Base-by-base conservation (phyloP, 2,329 filamentous ascomycete genomes). In the Paraphaeosphaeria sporulosa region DNA sequence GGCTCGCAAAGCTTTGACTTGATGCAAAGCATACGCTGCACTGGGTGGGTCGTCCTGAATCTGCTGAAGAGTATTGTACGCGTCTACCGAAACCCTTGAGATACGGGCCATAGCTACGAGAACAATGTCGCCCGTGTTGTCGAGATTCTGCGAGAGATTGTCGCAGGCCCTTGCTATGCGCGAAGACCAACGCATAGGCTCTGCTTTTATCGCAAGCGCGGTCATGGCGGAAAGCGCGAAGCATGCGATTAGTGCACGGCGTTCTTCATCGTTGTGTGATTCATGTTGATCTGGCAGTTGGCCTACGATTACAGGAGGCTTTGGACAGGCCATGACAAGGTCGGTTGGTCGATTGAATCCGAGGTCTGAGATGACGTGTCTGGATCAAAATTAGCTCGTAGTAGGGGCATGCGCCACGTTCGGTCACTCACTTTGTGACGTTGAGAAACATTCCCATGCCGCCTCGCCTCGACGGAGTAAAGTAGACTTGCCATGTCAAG, bases 101-200 rank as follows among this genome's bases (percentile, higher is more conserved):
- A 71, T 72, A 21, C 76, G 79, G 36, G 79, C 77, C 27, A 80
- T 76, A 0, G 72, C 68, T 1, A 80, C 78, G 5, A 89, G 75
- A 1, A 84, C 64, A 42, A 79, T 76, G 67, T 89, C 87, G 1
- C 80, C 79, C 0, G 79, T 74, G 34, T 79, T 78, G 51, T 87
- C 83, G 6, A 80, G 79, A 2, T 80, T 75, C n/a, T 80, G 74
- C 1, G 79, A 75, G 0, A 90, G 73, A 1, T 79, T 64, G 2
- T 79, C 73, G 0, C 89, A 73, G 40, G 81, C 85, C 34, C 88
- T 85, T 34, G 87, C 85, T 79, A 89, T 83, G 55, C 86, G 81
- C 1, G 51, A 43, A 17, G 55, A 55, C 87, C 86, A 90, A 6
- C 78, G 79, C 42, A 89, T 74, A 2, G 81, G 69, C 51, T 87